These are phyloP conservation scores for Hanseniaspora occidentalis DNA, from an alignment of 805 yeast genomes.

Conservation along the genomic window DNA sequence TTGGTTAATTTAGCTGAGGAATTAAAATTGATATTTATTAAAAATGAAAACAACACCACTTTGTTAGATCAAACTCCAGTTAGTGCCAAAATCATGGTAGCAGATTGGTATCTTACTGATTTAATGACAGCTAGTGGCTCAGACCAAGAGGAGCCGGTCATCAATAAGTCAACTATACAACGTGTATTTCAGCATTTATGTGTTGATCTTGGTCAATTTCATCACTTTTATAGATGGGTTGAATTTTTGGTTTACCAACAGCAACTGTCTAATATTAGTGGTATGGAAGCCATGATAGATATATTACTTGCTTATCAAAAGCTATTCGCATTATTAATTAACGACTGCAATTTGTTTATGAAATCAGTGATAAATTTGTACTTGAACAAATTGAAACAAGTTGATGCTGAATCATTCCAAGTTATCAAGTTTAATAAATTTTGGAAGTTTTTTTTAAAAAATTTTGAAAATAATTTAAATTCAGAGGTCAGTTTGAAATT, in stretches of 20 bases:
- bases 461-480: constrained; percentile 17
- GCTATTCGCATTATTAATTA: constrained; percentile 26
- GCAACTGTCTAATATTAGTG: constrained; percentile 16
- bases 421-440: constrained; percentile 19
- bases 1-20: constrained; percentile 24
- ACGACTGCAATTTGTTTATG: constrained; percentile 25
- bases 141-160: constrained; percentile 11
- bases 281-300: constrained; percentile 19
- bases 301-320: constrained; percentile 19
- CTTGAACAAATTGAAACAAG: constrained; percentile 13
- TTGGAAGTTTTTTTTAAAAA: constrained; percentile 23
- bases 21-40: constrained; percentile 14
- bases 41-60: constrained; percentile 10
- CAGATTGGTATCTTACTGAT: constrained; percentile 36
- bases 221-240: constrained; percentile 24
- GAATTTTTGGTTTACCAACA: constrained; percentile 23
- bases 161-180: constrained; percentile 12
- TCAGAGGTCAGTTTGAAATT: constrained; percentile 18
- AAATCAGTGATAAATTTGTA: constrained; percentile 21
- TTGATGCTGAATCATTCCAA: constrained; percentile 14
- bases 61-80: constrained; percentile 22
- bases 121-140: constrained; percentile 24
- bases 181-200: constrained; percentile 16
- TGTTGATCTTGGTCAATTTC: constrained; percentile 16
- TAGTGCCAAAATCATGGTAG: constrained; percentile 32